These are phyloP conservation scores for Fusarium pseudocircinatum DNA, from an alignment of 2,329 filamentous ascomycete genomes.

Conservation along the genomic window DNA sequence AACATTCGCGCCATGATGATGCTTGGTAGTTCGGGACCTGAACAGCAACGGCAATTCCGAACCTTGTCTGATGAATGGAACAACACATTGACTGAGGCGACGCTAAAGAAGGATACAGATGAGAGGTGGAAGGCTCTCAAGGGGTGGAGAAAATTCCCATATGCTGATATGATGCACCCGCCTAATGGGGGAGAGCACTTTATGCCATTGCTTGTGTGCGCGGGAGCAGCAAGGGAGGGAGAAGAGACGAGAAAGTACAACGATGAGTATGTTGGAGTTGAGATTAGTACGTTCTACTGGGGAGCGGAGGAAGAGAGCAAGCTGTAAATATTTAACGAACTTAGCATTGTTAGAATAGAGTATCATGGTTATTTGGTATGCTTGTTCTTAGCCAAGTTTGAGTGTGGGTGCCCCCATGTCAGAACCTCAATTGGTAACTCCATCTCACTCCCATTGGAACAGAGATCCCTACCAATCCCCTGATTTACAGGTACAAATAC, in stretches of 20 bases:
- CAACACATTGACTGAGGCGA: slow-evolving; percentile 53
- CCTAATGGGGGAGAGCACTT: slow-evolving; percentile 65
- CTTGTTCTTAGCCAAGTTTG: slow-evolving; percentile 8
- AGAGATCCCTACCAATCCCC: slow-evolving; percentile 5
- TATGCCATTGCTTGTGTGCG: slow-evolving; percentile 66
- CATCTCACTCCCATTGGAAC: slow-evolving; percentile 10
- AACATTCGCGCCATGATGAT: slow-evolving; percentile 60
- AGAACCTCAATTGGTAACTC: slow-evolving; percentile 1
- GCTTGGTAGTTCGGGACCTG: slow-evolving; percentile 41
- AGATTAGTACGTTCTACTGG: slow-evolving; percentile 68
- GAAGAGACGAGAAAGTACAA: slow-evolving; percentile 56
- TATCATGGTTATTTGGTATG: slow-evolving; percentile 8
- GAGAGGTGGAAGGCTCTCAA: slow-evolving; percentile 54
- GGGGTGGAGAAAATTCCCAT: slow-evolving; percentile 59
- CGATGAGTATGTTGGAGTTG: slow-evolving; percentile 60
- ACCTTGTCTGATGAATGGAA: slow-evolving; percentile 56
- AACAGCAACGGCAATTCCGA: slow-evolving; percentile 39
- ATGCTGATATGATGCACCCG: slow-evolving; percentile 64
- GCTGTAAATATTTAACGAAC: background rate
- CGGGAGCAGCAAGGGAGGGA: slow-evolving; percentile 58
- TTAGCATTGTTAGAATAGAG: background rate
- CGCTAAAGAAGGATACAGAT: slow-evolving; percentile 45
- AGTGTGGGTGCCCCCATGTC: background rate
- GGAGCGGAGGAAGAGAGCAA: slow-evolving; percentile 43
- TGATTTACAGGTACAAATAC: slow-evolving; percentile 27